Conservation (phyloP, 352 stramenopile species). For the Pythium volutum region DNA sequence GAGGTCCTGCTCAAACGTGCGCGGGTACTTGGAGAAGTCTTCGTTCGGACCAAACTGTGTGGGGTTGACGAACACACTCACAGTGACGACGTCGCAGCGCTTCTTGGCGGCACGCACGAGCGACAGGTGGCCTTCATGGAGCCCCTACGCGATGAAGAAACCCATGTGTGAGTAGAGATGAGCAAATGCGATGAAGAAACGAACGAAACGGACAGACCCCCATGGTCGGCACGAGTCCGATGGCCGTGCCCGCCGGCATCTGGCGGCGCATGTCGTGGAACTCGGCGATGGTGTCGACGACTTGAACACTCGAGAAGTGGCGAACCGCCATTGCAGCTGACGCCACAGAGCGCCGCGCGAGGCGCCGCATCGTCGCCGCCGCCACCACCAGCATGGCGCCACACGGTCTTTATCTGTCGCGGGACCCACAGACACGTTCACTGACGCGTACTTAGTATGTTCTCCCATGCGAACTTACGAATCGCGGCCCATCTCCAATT, state of each 20-base stretch:
- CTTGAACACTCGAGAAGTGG: constrained; percentile 32
- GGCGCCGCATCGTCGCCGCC: neutral
- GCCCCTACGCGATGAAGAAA: constrained; percentile 45
- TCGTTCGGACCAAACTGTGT: constrained; percentile 98
- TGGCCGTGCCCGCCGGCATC: constrained; percentile 45
- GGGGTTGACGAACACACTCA: constrained; percentile 99
- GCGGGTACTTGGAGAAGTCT: constrained; percentile 98
- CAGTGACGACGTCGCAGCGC: constrained; percentile 93
- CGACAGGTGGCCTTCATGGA: constrained; percentile 96
- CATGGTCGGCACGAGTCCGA: constrained; percentile 99
- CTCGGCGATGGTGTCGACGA: constrained; percentile 51
- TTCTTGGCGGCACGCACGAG: constrained; percentile 85
- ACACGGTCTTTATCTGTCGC: neutral
- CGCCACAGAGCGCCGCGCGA: neutral
- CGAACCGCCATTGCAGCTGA: neutral
- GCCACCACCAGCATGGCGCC: neutral
- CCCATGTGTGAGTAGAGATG: constrained; percentile 31
- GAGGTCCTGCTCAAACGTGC: constrained; percentile 94
- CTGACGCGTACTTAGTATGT: neutral
- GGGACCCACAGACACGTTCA: neutral
- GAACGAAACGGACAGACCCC: constrained; percentile 62
- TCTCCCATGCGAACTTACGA: neutral
- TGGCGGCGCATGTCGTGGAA: constrained; percentile 52
- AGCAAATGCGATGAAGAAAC: neutral
- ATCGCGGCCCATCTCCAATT: neutral